Evolutionary conservation across 495 filamentous ascomycete species (phyloP).

Genomic region (Stereocaulon alpinum): DNA sequence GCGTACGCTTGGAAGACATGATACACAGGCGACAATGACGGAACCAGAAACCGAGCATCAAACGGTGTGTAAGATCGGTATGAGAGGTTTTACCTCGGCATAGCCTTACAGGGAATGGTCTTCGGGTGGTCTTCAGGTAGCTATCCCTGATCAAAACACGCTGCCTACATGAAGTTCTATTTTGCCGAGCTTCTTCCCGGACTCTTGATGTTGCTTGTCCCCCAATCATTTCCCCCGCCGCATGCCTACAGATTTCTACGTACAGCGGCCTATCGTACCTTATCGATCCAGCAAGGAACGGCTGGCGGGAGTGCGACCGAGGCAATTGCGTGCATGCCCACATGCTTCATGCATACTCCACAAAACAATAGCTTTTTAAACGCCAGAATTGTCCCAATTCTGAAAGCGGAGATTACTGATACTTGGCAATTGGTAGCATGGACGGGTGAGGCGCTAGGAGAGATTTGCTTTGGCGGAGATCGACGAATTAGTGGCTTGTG

Average conservation of each 20-base stretch:
- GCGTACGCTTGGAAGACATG: not conserved
- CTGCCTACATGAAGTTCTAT: not conserved
- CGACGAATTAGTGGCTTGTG: slow-evolving; percentile 11
- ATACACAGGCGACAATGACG: not conserved
- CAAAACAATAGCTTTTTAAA: not conserved
- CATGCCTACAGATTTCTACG: not conserved
- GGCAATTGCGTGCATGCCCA: not conserved
- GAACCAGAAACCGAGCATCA: not conserved
- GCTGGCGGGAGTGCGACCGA: not conserved
- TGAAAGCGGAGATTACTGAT: slow-evolving; percentile 18
- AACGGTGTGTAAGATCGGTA: not conserved
- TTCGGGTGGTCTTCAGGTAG: not conserved
- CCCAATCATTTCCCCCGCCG: not conserved
- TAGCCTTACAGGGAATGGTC: not conserved
- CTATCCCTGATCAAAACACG: not conserved
- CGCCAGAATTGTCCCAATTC: not conserved
- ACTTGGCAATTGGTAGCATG: not conserved
- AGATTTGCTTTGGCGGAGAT: slow-evolving; percentile 14
- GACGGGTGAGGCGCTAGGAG: slow-evolving; percentile 15
- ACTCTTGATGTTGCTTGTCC: not conserved
- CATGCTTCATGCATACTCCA: not conserved
- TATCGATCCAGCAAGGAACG: too few species aligned
- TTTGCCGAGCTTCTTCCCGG: not conserved
- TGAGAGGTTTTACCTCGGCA: not conserved
- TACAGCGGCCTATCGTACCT: not conserved